Evolutionary conservation across 169 alveolate genomes (phyloP), one percentile per base, ranked within the genome.

Genomic region (Plasmodium berghei): DNA sequence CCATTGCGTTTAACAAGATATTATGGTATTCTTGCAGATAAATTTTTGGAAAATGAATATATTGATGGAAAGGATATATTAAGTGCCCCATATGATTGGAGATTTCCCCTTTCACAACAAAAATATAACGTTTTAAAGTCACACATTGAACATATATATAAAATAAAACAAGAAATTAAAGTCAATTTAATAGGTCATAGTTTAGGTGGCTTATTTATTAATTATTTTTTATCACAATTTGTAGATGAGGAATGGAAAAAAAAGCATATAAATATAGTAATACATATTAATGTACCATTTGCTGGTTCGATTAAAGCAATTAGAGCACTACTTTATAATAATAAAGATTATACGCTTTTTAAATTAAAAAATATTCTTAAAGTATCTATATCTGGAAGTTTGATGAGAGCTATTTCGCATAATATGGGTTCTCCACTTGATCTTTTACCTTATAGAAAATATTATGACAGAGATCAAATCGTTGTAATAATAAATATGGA

Each of bases 31-130:
- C 12, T 75, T 46, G 40, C 70, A 26, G 26, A 61, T 34, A 63
- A 75, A 14, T 75, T 63, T 75, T n/a, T 52, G 10, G 16, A 61
- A n/a, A 62, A 75, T 16, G 89, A 69, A 1, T 75, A 75, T 48
- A 55, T 75, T 12, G 75, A 75, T 26, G 89, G 89, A 45, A 69
- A 75, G 48, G 64, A 74, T 22, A 75, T 75, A 14, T 46, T 75
- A 1, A 74, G 89, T 62, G 89, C 89, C 14, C 89, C 89, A 14
- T 75, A 75, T 56, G 89, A 75, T 34, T 75, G 89, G 89, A 67
- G 89, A 63, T 75, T 62, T 42, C 89, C 89, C 10, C 52, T 75
- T 42, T 14, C 46, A 40, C 89, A 75, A 49, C 89, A 75, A 63
- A 56, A 75, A 45, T 75, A 75, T 55, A 14, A 63, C 10, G 55